These are phyloP conservation scores for Mycena crocata DNA, from an alignment of 768 basidiomycete genomes.

Conservation along the genomic window DNA sequence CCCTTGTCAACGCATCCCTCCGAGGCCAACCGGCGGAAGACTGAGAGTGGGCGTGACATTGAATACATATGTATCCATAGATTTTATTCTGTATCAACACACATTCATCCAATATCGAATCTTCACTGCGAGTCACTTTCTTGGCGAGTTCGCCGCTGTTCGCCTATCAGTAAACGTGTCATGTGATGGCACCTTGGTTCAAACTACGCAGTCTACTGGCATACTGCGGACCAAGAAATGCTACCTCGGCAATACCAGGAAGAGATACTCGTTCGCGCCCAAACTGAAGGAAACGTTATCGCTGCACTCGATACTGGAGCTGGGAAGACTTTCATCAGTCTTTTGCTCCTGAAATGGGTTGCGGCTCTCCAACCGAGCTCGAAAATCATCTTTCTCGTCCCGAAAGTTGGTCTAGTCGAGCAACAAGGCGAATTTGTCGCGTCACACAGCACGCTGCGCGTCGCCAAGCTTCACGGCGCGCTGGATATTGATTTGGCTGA, in stretches of 20 bases:
- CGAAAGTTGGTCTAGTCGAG: constrained; percentile 86
- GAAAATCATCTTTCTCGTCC: constrained; percentile 86
- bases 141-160: too few relatives aligned
- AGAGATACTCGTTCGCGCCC: constrained; percentile 74
- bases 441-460: constrained; percentile 72
- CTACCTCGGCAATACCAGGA: constrained; percentile 72
- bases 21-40: constrained; percentile 39
- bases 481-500: constrained; percentile 80
- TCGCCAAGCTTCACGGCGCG: constrained; percentile 77
- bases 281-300: constrained; percentile 74
- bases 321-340: constrained; percentile 82
- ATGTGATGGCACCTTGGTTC: too few relatives aligned
- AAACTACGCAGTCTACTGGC: too few relatives aligned
- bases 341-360: constrained; percentile 84
- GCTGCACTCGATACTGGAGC: constrained; percentile 83
- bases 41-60: constrained; percentile 22
- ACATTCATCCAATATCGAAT: too few relatives aligned
- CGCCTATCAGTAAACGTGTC: too few relatives aligned
- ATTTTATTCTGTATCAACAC: constrained; percentile 19
- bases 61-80: constrained; percentile 35
- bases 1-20: constrained; percentile 51
- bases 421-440: constrained; percentile 81
- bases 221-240: too few relatives aligned
- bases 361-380: constrained; percentile 61
- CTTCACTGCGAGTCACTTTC: too few relatives aligned